Evolutionary conservation across 805 yeast species (phyloP), one percentile per base, ranked within the genome.

Genomic region (Pichia gijzeniarum): DNA sequence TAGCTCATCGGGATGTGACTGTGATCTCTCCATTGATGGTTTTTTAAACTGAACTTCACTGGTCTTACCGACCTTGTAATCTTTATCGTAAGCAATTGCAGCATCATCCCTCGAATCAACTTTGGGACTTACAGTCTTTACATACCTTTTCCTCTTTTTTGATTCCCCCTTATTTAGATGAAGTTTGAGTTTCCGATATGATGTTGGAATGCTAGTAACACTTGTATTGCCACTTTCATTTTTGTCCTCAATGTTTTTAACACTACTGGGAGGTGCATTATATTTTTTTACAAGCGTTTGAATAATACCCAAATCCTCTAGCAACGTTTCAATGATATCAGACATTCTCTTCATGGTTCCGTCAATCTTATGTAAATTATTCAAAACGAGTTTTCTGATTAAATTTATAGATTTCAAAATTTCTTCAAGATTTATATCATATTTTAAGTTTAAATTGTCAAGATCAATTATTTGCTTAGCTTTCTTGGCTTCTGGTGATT

Each of bases 311-410:
- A 71, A 53, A 53, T 72, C 76, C 38, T 65, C 66, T 28, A 67
- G 53, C 18, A 72, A 53, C 2, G 72, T 69, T 44, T 69, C 71
- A 25, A 68, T 62, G 16, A 71, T 66, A 50, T 70, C 74, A 45
- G 69, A 61, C 38, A 70, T 64, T 50, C 74, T 56, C 47, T 63
- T 60, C 63, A 69, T 70, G 2, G 75, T 69, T 4, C 72, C 68
- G 48, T 70, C 74, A 39, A 63, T 60, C 38, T 57, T 60, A 45
- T 59, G 51, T 22, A 60, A 45, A 42, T 65, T 65, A 37, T 59
- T 58, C 43, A 65, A 45, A 35, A 63, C 59, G 31, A 64, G 47
- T 31, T 59, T 60, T 43, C 70, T 53, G 35, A 66, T 64, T 31
- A 59, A 46, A 41, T 66, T 64, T 44, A 65, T 63, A 5, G 68